Conservation (phyloP, 2,329 filamentous ascomycete species). For the Colletotrichum gloeosporioides region DNA sequence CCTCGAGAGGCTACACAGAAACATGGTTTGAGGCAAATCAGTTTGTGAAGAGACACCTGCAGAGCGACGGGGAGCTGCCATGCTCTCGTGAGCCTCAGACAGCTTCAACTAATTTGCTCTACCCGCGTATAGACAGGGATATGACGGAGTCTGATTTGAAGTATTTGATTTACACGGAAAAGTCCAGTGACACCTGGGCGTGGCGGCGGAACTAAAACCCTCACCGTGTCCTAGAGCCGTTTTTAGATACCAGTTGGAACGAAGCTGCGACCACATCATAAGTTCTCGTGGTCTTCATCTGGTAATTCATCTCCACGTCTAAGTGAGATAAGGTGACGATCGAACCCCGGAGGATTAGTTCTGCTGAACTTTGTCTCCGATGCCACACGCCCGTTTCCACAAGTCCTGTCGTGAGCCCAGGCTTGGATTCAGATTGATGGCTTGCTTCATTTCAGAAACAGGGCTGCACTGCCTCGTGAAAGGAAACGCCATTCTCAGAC, state of each 20-base stretch:
- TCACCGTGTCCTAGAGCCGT: neutral
- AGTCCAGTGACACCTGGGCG: neutral
- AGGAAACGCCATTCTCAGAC: neutral
- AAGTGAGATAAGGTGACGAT: neutral
- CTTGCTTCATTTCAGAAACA: neutral
- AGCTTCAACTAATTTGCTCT: neutral
- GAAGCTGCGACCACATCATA: neutral
- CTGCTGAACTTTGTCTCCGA: neutral
- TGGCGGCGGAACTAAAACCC: neutral
- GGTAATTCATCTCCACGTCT: neutral
- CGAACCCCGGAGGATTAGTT: neutral
- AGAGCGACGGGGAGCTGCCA: neutral
- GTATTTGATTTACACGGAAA: neutral
- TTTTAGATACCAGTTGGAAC: neutral
- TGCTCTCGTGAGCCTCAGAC: neutral
- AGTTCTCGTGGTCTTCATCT: neutral
- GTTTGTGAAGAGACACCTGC: neutral
- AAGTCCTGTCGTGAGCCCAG: neutral
- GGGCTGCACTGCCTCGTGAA: neutral
- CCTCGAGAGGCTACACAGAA: neutral
- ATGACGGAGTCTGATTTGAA: neutral
- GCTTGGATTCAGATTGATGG: neutral
- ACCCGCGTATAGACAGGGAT: neutral
- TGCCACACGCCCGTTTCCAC: neutral
- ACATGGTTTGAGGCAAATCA: neutral